Base-by-base conservation (phyloP, 2,329 filamentous ascomycete species). In the Dothiorella sarmentorum region DNA sequence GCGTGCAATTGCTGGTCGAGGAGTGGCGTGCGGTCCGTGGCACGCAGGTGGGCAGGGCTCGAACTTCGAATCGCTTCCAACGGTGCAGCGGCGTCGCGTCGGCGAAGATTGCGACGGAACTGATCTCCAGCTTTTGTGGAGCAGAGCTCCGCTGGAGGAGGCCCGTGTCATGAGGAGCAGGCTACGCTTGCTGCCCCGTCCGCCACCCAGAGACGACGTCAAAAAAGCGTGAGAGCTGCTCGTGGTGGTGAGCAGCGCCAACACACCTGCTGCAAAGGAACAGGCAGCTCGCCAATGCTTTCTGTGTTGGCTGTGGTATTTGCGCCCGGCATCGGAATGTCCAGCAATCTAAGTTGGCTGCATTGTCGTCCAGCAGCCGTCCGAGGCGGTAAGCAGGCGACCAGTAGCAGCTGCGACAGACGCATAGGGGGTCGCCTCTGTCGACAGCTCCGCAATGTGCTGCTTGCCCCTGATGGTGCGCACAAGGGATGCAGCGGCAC, bases 41-140 rank as follows among this genome's bases (percentile, higher is more conserved):
- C 49, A 40, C 35, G 49, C 49, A 53, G n/a, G n/a, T 53, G 24
- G 24, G 15, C 49, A 27, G 29, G 35, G 33, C 49, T 40, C 24
- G 40, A 35, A 29, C 40, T 53, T 22, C 24, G 31, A 40, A 53
- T 40, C 18, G 24, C 49, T 35, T 27, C 31, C 35, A 53, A 53
- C 49, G 49, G 49, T 29, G 49, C 31, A 22, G 35, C 35, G 49
- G 35, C 35, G 47, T n/a, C n/a, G 47, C 47, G 47, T 37, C 31
- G 35, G 35, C 33, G 33, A 38, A 40, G 49, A 53, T 53, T 57
- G 55, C 42, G 42, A 56, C 42, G 55, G 43, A 40, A 24, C 43
- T 31, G 55, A 58, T 58, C 55, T 58, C 55, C 55, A 43, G 26
- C 55, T 45, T 57, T 57, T 57, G 55, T 57, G 55, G 55, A 57